Evolutionary conservation across 345 rosid species (phyloP).

Genomic region (Stellera chamaejasme): DNA sequence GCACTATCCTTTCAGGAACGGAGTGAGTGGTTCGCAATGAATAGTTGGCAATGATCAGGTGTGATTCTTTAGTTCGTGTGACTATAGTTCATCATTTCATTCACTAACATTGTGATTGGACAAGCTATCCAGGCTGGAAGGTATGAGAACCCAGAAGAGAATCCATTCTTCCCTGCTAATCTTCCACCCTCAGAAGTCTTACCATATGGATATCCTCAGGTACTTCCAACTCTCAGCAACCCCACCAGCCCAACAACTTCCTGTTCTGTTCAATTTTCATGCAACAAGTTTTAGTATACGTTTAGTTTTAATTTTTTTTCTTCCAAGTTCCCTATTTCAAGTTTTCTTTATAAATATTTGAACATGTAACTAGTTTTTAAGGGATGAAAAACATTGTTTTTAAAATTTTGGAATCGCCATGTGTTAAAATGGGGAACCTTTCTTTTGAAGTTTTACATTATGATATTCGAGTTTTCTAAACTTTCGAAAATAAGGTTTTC

Average conservation of each 20-base stretch:
- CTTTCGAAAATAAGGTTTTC: neutral
- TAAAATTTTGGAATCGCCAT: too few relatives aligned
- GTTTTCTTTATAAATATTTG: too few relatives aligned
- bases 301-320: too few relatives aligned
- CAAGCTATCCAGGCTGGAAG: constrained; percentile 52
- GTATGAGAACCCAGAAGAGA: constrained; percentile 74
- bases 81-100: too few relatives aligned
- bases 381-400: too few relatives aligned
- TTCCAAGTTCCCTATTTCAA: too few relatives aligned
- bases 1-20: too few relatives aligned
- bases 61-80: too few relatives aligned
- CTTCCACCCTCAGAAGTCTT: constrained; percentile 41
- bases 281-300: neutral
- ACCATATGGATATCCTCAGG: constrained; percentile 36
- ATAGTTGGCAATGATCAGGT: too few relatives aligned
- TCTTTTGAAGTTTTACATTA: neutral
- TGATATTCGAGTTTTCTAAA: neutral
- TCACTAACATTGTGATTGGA: neutral
- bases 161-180: constrained; percentile 63
- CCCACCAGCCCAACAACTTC: neutral
- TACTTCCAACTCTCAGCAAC: constrained; percentile 8
- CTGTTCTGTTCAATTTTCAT: neutral
- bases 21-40: too few relatives aligned
- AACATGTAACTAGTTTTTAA: too few relatives aligned
- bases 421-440: too few relatives aligned